Percentiles rank a stretch among this genome's conserved stretches.
Conservation (phyloP, 768 basidiomycete genomes). For the Podaxis sp. region DNA sequence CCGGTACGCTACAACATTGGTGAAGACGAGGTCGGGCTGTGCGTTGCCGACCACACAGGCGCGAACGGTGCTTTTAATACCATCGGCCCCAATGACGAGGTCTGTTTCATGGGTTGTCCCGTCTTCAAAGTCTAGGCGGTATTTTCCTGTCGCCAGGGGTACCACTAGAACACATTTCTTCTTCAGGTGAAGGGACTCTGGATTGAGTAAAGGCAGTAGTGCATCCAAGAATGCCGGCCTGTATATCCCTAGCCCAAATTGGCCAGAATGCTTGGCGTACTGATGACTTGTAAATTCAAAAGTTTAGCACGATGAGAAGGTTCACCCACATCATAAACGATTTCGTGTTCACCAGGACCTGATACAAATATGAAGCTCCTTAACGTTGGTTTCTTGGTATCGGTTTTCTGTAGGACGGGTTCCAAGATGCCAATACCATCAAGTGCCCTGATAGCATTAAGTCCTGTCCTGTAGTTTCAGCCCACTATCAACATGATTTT, state of each 20-base stretch:
- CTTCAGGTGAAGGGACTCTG: constrained; percentile 42
- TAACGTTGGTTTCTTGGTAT: constrained; percentile 28
- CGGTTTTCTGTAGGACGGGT: constrained; percentile 35
- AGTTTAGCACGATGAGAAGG: not conserved
- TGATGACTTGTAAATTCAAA: constrained; percentile 15
- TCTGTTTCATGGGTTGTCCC: constrained; percentile 45
- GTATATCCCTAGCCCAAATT: constrained; percentile 39
- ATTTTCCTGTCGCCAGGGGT: constrained; percentile 22
- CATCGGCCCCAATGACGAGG: constrained; percentile 52
- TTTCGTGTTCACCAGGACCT: constrained; percentile 39
- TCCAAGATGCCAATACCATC: constrained; percentile 43
- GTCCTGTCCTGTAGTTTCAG: constrained; percentile 28
- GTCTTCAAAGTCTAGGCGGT: constrained; percentile 46
- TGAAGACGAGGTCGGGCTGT: constrained; percentile 33
- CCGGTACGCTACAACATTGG: constrained; percentile 48
- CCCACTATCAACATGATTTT: not conserved
- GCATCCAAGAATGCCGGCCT: constrained; percentile 53
- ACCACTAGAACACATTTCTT: constrained; percentile 45
- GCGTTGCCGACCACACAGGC: constrained; percentile 31
- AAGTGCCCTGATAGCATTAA: constrained; percentile 48
- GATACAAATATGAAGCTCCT: constrained; percentile 40
- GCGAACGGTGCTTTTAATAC: constrained; percentile 48
- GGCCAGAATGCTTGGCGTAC: constrained; percentile 32
- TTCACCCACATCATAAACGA: constrained; percentile 41
- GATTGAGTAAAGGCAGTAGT: constrained; percentile 40